Evolutionary conservation across 257 asterid species (phyloP).

Genomic region (Fraxinus cuspidata): DNA sequence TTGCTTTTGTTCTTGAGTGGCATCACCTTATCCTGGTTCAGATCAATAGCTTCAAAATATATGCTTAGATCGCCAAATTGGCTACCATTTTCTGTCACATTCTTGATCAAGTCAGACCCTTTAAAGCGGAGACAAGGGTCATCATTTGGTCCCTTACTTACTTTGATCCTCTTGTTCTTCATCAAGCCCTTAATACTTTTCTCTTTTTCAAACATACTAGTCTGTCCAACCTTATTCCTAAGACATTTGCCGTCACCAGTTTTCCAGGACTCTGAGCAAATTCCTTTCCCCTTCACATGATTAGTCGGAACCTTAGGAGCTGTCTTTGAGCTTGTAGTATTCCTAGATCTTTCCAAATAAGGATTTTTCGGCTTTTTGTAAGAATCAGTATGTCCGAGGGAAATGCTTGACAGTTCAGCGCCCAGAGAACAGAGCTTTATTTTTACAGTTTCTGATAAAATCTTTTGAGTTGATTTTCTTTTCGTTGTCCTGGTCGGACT

Average conservation of each 20-base stretch:
- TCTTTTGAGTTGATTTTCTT: conserved; percentile 32
- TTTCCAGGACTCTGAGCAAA: conserved; percentile 24
- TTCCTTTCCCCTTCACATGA: conserved; percentile 15
- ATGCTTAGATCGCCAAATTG: conserved; percentile 40
- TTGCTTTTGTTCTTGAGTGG: not conserved
- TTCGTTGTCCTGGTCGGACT: conserved; percentile 7
- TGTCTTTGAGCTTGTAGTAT: conserved; percentile 20
- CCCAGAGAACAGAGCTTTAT: not conserved
- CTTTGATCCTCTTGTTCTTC: conserved; percentile 27
- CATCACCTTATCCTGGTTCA: conserved; percentile 28
- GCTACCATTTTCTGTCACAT: not conserved
- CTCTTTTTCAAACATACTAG: conserved; percentile 21
- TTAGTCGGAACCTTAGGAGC: not conserved
- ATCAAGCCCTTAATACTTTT: conserved; percentile 14
- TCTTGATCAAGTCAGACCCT: not conserved
- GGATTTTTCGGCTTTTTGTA: conserved; percentile 25
- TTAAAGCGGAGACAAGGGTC: not conserved
- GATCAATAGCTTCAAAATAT: conserved; percentile 47
- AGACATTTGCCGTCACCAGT: conserved; percentile 23
- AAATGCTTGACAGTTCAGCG: conserved; percentile 18
- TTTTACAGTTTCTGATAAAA: conserved; percentile 1
- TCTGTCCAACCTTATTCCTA: conserved; percentile 23
- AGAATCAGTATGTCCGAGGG: conserved; percentile 21
- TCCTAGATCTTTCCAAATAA: conserved; percentile 16
- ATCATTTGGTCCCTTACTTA: conserved; percentile 10